Evolutionary conservation across 2,329 filamentous ascomycete species (phyloP), one percentile per base, ranked within the genome.

Genomic region (Fusarium torulosum): DNA sequence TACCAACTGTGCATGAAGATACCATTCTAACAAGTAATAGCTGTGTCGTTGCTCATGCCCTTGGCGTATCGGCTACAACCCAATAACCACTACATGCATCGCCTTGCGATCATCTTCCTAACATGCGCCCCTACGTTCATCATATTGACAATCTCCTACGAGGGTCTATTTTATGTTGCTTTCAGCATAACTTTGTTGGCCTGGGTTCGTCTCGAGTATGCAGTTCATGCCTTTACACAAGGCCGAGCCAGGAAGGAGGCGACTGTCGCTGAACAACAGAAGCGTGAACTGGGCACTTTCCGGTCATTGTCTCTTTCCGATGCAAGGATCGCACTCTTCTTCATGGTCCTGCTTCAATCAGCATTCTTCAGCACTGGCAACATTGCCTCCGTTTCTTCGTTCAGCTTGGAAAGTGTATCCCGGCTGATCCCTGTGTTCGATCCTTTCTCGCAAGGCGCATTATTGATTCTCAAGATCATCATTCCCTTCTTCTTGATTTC

Each of bases 311-410:
- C 86, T 3, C 84, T 98, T 7, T 86, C 91, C n/a, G 96, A 99
- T 76, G 88, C 91, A 6, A 91, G 96, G 37, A 91, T 97, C 35
- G 91, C 93, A 2, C 86, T 99, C 8, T 98, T 98, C 83, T 97
- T 98, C 84, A 91, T 99, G 78, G 94, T 93, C 70, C 87, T 99
- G 38, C 86, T 99, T 7, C 96, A 99, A 79, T 95, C 94, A 4
- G 96, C 91, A 51, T 99, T 99, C 80, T 99, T 98, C 85, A 93
- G 90, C 80, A 98, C 95, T 0, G 96, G 96, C 67, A 99, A 99
- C 80, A 89, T 99, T 59, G 96, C 96, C 1, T 97, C 95, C 0
- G 81, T 99, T 55, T 97, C 94, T 17, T 92, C 93, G 2, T 99
- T 99, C 82, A 96, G 92, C 64, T 84, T 99, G 40, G 96, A 98